Evolutionary conservation across 768 basidiomycete species (phyloP).

Genomic region (Candolleomyces aberdarensis): DNA sequence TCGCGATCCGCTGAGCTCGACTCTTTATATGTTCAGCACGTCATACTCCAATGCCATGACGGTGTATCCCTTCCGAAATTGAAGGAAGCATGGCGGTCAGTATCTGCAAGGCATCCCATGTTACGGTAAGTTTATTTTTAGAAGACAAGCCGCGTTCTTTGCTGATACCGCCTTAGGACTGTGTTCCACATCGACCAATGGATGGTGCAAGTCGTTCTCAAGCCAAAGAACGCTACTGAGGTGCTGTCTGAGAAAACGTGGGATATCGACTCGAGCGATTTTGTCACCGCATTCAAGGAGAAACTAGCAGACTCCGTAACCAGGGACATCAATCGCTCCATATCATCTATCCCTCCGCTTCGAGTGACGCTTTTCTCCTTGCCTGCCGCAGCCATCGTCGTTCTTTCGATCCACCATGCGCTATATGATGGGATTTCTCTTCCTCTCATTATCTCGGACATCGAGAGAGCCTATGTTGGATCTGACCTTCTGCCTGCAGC

Average conservation of each 20-base stretch:
- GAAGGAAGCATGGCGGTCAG: conserved; percentile 30
- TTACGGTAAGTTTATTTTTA: conserved; percentile 19
- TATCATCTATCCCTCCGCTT: conserved; percentile 24
- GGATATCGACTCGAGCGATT: background rate
- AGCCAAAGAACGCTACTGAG: background rate
- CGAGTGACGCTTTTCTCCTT: conserved; percentile 19
- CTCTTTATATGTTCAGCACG: conserved; percentile 43
- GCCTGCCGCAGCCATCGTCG: conserved; percentile 13
- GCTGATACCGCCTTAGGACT: conserved; percentile 19
- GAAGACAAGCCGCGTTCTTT: background rate
- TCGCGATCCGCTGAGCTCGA: conserved; percentile 35
- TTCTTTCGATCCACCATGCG: conserved; percentile 31
- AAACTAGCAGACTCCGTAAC: conserved; percentile 15
- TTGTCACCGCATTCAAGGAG: conserved; percentile 19
- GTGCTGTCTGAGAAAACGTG: background rate
- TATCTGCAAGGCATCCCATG: conserved; percentile 23
- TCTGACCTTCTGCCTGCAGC: conserved; percentile 3
- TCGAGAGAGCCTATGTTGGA: conserved; percentile 22
- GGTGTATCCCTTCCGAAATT: conserved; percentile 19
- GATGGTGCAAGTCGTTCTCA: conserved; percentile 27
- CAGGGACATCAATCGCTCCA: conserved; percentile 22
- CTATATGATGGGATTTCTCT: conserved; percentile 33
- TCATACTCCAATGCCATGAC: conserved; percentile 28
- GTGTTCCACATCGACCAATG: conserved; percentile 27
- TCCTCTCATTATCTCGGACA: conserved; percentile 23